Evolutionary conservation across 495 filamentous ascomycete species (phyloP).

Genomic region (Trichoderma erinaceum): DNA sequence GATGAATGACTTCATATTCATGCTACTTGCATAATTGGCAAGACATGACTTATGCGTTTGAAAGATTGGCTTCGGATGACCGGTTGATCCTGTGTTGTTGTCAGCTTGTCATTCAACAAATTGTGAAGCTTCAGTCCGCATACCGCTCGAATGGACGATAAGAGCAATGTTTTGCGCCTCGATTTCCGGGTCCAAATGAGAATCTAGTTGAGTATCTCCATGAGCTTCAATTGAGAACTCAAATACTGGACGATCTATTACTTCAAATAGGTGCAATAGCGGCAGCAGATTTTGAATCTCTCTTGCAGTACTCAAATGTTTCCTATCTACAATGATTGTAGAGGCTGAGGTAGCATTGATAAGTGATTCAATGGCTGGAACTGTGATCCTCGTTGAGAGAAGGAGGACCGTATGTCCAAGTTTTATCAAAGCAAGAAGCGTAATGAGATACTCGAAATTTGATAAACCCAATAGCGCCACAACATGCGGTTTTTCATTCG

Average conservation of each 20-base stretch:
- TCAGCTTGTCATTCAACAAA: not conserved
- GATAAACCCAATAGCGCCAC: conserved; percentile 39
- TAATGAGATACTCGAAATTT: conserved; percentile 39
- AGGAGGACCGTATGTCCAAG: conserved; percentile 44
- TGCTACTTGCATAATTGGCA: conserved; percentile 27
- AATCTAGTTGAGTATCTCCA: conserved; percentile 17
- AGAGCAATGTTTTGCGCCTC: conserved; percentile 26
- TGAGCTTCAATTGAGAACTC: conserved; percentile 12
- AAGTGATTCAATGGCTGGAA: conserved; percentile 39
- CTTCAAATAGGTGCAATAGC: conserved; percentile 15
- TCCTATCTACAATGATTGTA: conserved; percentile 28
- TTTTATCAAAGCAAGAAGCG: conserved; percentile 37
- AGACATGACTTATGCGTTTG: conserved; percentile 24
- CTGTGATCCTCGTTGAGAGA: conserved; percentile 40
- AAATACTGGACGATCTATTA: conserved; percentile 20
- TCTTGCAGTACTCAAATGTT: conserved; percentile 25
- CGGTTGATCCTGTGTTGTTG: conserved; percentile 41
- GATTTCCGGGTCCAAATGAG: conserved; percentile 18
- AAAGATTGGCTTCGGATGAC: conserved; percentile 47
- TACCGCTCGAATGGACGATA: conserved; percentile 38
- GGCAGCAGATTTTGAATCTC: conserved; percentile 21
- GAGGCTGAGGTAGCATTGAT: conserved; percentile 33
- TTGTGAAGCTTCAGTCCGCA: not conserved
- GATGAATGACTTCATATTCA: conserved; percentile 23
- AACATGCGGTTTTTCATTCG: conserved; percentile 32